Evolutionary conservation across 371 early-diverging fungal species (phyloP), one percentile per base, ranked within the genome.

Genomic region (Cokeromyces recurvatus): DNA sequence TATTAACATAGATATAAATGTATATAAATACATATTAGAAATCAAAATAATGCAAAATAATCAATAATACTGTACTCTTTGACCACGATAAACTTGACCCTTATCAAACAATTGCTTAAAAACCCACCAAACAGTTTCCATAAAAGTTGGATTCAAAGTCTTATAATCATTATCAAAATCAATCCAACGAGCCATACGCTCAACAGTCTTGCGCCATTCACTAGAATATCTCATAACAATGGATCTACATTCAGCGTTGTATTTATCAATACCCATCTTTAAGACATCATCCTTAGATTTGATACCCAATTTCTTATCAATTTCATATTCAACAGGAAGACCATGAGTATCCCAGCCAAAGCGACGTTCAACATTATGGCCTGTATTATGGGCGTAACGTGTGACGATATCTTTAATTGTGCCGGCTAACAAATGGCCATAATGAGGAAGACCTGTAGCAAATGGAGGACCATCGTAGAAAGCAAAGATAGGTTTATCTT

Each of bases 321-420:
- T 99, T 72, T 99, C 99, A 61, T 94, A 90, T 74, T 99, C 99
- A 38, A 99, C 94, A 21, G 99, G 99, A 29, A 99, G 80, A 50
- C 99, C 99, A 58, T 99, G 99, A 61, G 95, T 94, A 74, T 99
- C 99, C 99, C 99, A 99, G 50, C 99, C 99, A 64, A 99, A 99
- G 48, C 99, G 85, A 58, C 99, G 87, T 71, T 97, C 98, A 24
- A 99, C 99, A 61, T 93, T 82, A 71, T 95, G 95, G 42, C 98
- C 99, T 32, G 97, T 99, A 69, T 88, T 87, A 62, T 91, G 88
- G 35, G 97, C 98, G 79, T 91, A 99, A 47, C 99, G 86, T 10
- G 99, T 98, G 44, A 99, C 94, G 38, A 95, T 91, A 77, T 99
- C 99, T 86, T 99, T 99, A 77, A 99, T 98, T 53, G 99, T 99